These are phyloP conservation scores for Arthroderma sp. DNA, from an alignment of 2,329 filamentous ascomycete genomes.

Conservation along the genomic window DNA sequence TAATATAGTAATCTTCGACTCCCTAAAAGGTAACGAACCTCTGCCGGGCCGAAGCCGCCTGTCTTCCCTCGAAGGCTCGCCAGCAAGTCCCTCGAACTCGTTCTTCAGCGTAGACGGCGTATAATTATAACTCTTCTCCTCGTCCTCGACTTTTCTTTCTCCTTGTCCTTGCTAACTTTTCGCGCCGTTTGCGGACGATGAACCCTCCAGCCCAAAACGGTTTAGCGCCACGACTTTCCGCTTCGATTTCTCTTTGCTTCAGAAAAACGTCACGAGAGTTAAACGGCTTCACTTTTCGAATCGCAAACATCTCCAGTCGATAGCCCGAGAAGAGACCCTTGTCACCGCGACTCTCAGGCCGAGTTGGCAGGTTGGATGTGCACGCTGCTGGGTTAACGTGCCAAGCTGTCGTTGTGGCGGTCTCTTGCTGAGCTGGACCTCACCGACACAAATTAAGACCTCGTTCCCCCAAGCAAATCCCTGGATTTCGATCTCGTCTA, in stretches of 20 bases:
- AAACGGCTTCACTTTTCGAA: background rate
- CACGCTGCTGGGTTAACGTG: background rate
- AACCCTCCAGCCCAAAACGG: background rate
- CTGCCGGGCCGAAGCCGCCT: slow-evolving; percentile 3
- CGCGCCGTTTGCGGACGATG: background rate
- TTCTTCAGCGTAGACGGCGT: too few species aligned
- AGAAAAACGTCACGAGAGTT: background rate
- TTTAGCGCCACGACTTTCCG: background rate
- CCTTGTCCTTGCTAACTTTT: background rate
- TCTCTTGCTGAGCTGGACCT: background rate
- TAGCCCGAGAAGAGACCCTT: too few species aligned
- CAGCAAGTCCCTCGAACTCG: background rate
- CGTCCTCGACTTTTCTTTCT: background rate
- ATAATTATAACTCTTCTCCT: background rate
- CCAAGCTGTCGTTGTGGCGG: slow-evolving; percentile 1
- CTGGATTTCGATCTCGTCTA: slow-evolving; percentile 2
- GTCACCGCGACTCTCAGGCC: background rate
- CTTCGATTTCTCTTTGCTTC: background rate
- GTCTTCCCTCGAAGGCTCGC: background rate
- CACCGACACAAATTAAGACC: background rate
- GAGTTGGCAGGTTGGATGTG: background rate
- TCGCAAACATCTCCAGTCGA: too few species aligned
- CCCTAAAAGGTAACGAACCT: background rate
- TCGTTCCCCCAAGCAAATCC: background rate
- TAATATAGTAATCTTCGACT: background rate